These are phyloP conservation scores for Cotoneaster glaucophyllus DNA, from an alignment of 306 rosid species.

Conservation along the genomic window DNA sequence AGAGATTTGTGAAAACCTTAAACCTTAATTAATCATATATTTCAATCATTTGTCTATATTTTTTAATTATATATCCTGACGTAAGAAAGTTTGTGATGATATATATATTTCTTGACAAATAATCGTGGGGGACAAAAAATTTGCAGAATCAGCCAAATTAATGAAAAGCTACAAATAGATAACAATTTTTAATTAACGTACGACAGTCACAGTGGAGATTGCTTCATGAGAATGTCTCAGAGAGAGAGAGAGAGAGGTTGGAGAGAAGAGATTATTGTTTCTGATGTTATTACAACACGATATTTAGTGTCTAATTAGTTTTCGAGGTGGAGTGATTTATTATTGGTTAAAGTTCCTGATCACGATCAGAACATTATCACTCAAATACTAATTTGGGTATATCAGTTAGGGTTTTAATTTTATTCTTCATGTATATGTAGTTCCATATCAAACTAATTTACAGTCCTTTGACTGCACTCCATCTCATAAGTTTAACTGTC, in stretches of 20 bases:
- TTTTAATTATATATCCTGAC: conserved; percentile 9
- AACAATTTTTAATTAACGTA: conserved; percentile 8
- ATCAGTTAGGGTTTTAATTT: background rate
- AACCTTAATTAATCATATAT: conserved; percentile 26
- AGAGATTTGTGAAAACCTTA: conserved; percentile 30
- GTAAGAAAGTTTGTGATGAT: background rate
- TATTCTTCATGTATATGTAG: background rate
- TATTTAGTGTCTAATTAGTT: background rate
- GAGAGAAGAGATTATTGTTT: background rate
- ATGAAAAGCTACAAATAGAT: conserved; percentile 24
- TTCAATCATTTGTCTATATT: conserved; percentile 25
- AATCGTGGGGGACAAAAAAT: conserved; percentile 37
- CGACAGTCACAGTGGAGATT: conserved; percentile 20
- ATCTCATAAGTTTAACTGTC: background rate
- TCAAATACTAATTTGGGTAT: background rate
- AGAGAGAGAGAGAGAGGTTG: background rate
- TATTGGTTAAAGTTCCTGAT: background rate
- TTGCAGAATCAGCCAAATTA: conserved; percentile 34
- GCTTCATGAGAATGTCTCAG: background rate
- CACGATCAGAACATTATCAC: background rate
- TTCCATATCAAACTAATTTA: background rate
- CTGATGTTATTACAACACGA: background rate
- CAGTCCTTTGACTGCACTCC: background rate
- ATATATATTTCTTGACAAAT: conserved; percentile 27
- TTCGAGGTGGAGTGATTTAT: background rate